Percentiles rank a stretch among this genome's conserved stretches.
phyloP scores from a whole-genome alignment of 1,284 basidiomycete species.

The Mycena sp. region DNA sequence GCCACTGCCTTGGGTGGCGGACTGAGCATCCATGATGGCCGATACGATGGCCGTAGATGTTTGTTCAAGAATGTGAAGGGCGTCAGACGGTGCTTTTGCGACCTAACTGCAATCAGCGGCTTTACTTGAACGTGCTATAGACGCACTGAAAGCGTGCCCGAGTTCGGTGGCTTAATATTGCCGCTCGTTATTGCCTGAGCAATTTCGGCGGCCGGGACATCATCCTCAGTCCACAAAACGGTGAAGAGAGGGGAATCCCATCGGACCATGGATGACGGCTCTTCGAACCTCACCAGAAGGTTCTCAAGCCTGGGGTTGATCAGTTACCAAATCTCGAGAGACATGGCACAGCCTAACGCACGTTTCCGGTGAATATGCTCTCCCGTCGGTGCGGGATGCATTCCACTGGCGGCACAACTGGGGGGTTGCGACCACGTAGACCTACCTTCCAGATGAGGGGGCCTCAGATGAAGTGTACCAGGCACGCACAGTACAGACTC shows the following conservation, averaged over 20 bases:
- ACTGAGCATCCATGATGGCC: conserved; percentile 71
- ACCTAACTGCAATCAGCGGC: conserved; percentile 53
- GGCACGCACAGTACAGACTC: conserved; percentile 86
- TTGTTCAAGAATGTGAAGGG: conserved; percentile 80
- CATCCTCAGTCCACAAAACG: conserved; percentile 77
- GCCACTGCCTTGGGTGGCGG: conserved; percentile 55
- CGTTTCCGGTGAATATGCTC: conserved; percentile 79
- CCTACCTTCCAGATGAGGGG: conserved; percentile 51
- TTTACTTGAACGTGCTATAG: not conserved
- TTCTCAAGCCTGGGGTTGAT: conserved; percentile 80
- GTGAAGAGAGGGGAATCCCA: conserved; percentile 98
- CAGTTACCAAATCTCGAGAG: not conserved
- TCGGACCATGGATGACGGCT: conserved; percentile 95
- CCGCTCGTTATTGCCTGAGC: conserved; percentile 87
- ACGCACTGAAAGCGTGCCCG: conserved; percentile 83
- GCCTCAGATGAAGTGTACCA: not conserved
- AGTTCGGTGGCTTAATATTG: conserved; percentile 86
- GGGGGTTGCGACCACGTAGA: conserved; percentile 83
- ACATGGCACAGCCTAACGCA: conserved; percentile 49
- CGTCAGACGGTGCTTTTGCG: conserved; percentile 82
- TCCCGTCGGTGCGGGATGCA: conserved; percentile 54
- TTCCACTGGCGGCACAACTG: conserved; percentile 87
- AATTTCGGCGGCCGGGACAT: conserved; percentile 77
- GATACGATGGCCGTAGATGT: conserved; percentile 74
- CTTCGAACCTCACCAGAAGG: conserved; percentile 90